Evolutionary conservation across 768 basidiomycete species (phyloP).

Genomic region (Coprinopsis marcescibilis): DNA sequence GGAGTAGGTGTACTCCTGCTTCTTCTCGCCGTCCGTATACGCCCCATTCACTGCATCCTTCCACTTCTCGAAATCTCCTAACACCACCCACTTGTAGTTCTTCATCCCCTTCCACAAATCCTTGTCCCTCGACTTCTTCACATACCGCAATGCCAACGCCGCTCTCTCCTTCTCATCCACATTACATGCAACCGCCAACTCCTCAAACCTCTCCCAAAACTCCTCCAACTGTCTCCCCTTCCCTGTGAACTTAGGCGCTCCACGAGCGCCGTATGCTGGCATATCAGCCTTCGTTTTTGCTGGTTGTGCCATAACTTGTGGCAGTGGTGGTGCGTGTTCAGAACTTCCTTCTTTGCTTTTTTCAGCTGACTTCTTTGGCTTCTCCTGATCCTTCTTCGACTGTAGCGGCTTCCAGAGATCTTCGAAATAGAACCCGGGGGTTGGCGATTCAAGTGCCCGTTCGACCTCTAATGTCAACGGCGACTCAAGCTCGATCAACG

Average conservation of each 20-base stretch:
- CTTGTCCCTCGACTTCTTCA: not conserved
- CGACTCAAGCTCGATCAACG: too few species aligned
- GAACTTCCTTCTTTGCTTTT: not conserved
- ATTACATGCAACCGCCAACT: not conserved
- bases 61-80: not conserved
- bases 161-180: not conserved
- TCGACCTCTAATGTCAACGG: too few species aligned
- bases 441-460: too few species aligned
- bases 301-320: too few species aligned
- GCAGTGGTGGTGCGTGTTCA: not conserved
- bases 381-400: too few species aligned
- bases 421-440: too few species aligned
- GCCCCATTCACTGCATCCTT: not conserved
- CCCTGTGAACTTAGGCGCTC: not conserved
- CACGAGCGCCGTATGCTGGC: not conserved
- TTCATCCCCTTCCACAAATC: not conserved
- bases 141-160: not conserved
- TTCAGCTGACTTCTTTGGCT: too few species aligned
- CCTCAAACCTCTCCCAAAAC: not conserved
- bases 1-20: not conserved
- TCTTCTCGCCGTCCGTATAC: not conserved
- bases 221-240: not conserved
- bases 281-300: not conserved
- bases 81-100: too few species aligned
- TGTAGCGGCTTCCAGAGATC: too few species aligned